Evolutionary conservation across 2,329 filamentous ascomycete species (phyloP).

Genomic region (Myotisia sp.): DNA sequence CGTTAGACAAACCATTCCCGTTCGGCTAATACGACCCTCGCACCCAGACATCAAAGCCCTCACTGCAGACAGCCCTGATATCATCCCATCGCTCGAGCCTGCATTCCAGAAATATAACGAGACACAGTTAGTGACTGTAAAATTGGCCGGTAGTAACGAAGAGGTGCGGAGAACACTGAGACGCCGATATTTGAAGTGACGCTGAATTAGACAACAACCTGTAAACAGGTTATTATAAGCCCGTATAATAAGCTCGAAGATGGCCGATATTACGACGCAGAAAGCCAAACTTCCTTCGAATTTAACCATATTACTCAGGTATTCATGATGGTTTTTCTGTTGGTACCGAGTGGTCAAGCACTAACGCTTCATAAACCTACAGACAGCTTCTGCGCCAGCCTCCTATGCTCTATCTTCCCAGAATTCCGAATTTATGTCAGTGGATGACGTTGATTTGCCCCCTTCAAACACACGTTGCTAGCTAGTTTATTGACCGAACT

Average conservation of each 20-base stretch:
- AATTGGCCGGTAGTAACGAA: constrained; percentile 74
- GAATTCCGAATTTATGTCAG: constrained; percentile 68
- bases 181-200: not conserved
- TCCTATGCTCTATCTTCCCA: constrained; percentile 63
- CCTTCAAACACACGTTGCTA: not conserved
- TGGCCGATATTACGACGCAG: constrained; percentile 78
- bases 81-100: constrained; percentile 59
- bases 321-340: constrained; percentile 9
- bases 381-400: constrained; percentile 74
- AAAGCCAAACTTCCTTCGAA: constrained; percentile 72
- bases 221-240: constrained; percentile 51
- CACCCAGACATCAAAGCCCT: constrained; percentile 73
- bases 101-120: constrained; percentile 95
- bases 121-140: constrained; percentile 76
- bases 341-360: constrained; percentile 6
- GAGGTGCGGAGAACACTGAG: constrained; percentile 38
- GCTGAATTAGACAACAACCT: not conserved
- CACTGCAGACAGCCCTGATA: constrained; percentile 52
- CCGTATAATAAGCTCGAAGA: constrained; percentile 67
- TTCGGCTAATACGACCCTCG: not conserved
- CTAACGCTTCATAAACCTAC: not conserved
- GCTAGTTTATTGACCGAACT: not conserved
- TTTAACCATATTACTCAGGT: constrained; percentile 76
- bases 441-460: no score
- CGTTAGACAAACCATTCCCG: not conserved